phyloP scores from a whole-genome alignment of 2,329 filamentous ascomycete genomes.

The Colletotrichum phormii region DNA sequence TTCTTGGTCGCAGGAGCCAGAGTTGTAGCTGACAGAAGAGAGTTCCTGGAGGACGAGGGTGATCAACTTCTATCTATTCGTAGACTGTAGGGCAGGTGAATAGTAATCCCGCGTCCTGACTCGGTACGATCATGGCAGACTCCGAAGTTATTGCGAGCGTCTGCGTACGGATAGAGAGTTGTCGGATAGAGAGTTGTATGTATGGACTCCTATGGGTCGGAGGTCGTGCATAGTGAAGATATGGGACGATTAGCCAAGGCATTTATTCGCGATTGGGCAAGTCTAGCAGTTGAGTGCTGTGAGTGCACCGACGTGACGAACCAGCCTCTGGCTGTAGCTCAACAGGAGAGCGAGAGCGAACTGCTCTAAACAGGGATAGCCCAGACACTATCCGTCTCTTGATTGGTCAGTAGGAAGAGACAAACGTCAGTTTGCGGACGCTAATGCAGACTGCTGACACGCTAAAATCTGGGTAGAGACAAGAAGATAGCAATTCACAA shows the following conservation, averaged over 20 bases:
- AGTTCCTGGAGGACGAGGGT: not conserved
- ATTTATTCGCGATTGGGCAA: not conserved
- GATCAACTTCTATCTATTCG: not conserved
- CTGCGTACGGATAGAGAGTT: too few relatives aligned
- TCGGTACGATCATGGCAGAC: not conserved
- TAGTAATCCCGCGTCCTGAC: not conserved
- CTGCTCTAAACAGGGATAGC: not conserved
- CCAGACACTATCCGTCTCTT: too few relatives aligned
- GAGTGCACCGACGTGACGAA: not conserved
- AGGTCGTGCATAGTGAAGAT: not conserved
- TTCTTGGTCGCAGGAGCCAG: not conserved
- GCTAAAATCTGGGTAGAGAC: not conserved
- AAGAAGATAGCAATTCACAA: not conserved
- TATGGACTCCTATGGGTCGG: not conserved
- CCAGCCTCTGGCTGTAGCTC: not conserved
- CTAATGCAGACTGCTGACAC: constrained; percentile 35
- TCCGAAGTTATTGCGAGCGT: not conserved
- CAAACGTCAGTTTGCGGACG: constrained; percentile 6
- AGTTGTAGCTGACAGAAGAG: not conserved
- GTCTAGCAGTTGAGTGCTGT: not conserved
- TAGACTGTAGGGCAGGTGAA: not conserved
- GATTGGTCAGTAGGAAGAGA: constrained; percentile 1
- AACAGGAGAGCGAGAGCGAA: constrained; percentile 9
- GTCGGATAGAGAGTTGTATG: not conserved
- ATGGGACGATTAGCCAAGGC: not conserved